These are phyloP conservation scores for Cyclotella kingstonii DNA, from an alignment of 108 stramenopile genomes.

Conservation along the genomic window DNA sequence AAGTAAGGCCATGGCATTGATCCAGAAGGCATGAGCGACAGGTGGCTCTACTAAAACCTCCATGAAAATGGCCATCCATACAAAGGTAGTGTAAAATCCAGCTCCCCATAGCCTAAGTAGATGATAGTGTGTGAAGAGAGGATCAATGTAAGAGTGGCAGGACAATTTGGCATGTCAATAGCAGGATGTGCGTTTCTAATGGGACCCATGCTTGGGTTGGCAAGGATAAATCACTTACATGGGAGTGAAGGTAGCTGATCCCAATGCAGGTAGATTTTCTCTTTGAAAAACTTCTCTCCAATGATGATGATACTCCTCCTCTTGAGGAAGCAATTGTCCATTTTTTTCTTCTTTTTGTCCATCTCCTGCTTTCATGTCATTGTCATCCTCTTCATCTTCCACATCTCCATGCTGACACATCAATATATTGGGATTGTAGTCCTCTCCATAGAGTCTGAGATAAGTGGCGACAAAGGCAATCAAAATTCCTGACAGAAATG, in stretches of 20 bases:
- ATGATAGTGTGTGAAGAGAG: no score
- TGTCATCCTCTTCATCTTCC: slow-evolving; percentile 30
- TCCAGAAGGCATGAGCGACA: slow-evolving; percentile 54
- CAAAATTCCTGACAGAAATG: slow-evolving; percentile 69
- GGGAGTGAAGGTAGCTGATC: slow-evolving; percentile 52
- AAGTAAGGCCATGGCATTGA: slow-evolving; percentile 55
- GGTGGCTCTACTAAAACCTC: slow-evolving; percentile 57
- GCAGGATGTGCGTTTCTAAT: no score
- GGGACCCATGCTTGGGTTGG: neutral
- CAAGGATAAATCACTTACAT: slow-evolving; percentile 15
- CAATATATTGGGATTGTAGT: slow-evolving; percentile 54
- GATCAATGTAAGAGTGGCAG: no score
- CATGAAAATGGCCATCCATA: slow-evolving; percentile 75
- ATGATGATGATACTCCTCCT: slow-evolving; percentile 34
- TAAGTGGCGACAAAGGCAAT: slow-evolving; percentile 55
- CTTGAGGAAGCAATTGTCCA: no score
- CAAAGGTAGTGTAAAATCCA: slow-evolving; percentile 62
- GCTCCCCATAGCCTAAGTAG: slow-evolving; percentile 61
- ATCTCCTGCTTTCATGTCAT: neutral
- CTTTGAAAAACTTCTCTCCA: slow-evolving; percentile 48
- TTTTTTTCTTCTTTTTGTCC: neutral
- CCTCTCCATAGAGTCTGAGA: slow-evolving; percentile 46
- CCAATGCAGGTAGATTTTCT: slow-evolving; percentile 52
- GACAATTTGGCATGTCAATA: no score
- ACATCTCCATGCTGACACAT: slow-evolving; percentile 43